Percentiles rank a stretch among this genome's conserved stretches.
Conservation (phyloP, 805 yeast species). For the Barnettozyma vustinii region DNA sequence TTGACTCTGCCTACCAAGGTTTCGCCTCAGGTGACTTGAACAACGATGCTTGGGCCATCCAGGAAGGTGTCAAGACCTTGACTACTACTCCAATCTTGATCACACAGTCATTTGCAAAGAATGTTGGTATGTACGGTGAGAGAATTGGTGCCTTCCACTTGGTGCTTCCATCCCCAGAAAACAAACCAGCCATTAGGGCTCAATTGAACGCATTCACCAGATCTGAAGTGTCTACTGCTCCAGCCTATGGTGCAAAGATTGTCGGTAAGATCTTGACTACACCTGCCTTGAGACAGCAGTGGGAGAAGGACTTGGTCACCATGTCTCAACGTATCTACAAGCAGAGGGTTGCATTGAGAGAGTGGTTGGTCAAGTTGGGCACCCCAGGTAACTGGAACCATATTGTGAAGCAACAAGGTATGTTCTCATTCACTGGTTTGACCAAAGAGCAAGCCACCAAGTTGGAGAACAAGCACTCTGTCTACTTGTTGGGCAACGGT, state of each 20-base stretch:
- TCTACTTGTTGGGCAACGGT: slow-evolving; percentile 78
- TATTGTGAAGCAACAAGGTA: slow-evolving; percentile 85
- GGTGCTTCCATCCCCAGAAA: slow-evolving; percentile 41
- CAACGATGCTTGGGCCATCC: slow-evolving; percentile 76
- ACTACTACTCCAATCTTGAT: slow-evolving; percentile 57
- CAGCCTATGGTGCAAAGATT: slow-evolving; percentile 91
- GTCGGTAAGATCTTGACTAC: slow-evolving; percentile 70
- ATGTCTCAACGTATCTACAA: slow-evolving; percentile 80
- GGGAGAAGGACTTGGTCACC: slow-evolving; percentile 78
- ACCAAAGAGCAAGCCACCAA: slow-evolving; percentile 68
- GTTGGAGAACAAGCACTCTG: slow-evolving; percentile 71
- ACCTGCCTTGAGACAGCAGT: slow-evolving; percentile 63
- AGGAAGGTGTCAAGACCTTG: slow-evolving; percentile 46
- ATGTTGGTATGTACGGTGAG: slow-evolving; percentile 96
- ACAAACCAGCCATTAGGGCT: slow-evolving; percentile 56
- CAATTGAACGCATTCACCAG: slow-evolving; percentile 75
- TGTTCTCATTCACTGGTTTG: slow-evolving; percentile 95
- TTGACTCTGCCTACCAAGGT: slow-evolving; percentile 97
- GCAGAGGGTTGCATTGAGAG: slow-evolving; percentile 71
- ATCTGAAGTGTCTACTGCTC: slow-evolving; percentile 88
- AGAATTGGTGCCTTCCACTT: slow-evolving; percentile 92
- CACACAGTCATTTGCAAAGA: slow-evolving; percentile 95
- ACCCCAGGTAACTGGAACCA: slow-evolving; percentile 96
- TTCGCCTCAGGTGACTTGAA: slow-evolving; percentile 86
- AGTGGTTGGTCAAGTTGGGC: slow-evolving; percentile 49